These are phyloP conservation scores for Cochlearia excelsa DNA, from an alignment of 345 rosid species.

Conservation along the genomic window DNA sequence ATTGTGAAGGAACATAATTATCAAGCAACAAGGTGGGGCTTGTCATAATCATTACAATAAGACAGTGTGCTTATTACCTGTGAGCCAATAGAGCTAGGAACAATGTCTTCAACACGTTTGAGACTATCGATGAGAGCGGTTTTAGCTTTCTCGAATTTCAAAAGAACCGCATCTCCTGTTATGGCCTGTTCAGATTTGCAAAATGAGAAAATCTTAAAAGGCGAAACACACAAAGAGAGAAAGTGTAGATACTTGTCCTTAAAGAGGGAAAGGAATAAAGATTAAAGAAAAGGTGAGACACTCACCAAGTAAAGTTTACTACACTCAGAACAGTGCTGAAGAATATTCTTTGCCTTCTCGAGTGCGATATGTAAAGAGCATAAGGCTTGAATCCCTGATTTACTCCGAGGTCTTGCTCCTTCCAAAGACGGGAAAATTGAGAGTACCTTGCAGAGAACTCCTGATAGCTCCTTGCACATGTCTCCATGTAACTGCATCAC, in stretches of 20 bases:
- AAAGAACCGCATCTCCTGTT: conserved; percentile 86
- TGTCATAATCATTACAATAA: conserved; percentile 5
- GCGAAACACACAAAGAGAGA: neutral
- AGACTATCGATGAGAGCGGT: conserved; percentile 75
- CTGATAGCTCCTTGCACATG: conserved; percentile 76
- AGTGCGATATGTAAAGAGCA: conserved; percentile 93
- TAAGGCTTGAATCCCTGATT: conserved; percentile 91
- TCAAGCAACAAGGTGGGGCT: neutral
- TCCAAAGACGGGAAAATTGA: conserved; percentile 86
- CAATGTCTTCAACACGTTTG: conserved; percentile 90
- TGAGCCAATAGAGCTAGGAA: conserved; percentile 76
- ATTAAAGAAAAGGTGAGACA: neutral
- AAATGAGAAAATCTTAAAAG: neutral
- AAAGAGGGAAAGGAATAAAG: conserved; percentile 6
- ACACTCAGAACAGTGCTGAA: conserved; percentile 87
- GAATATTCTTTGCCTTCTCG: conserved; percentile 79
- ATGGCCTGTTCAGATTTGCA: conserved; percentile 57
- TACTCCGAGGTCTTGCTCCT: conserved; percentile 97
- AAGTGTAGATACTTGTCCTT: conserved; percentile 4
- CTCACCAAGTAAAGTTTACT: conserved; percentile 90
- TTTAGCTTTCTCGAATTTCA: conserved; percentile 78
- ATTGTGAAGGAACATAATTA: neutral
- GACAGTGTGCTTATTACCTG: conserved; percentile 48
- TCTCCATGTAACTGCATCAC: conserved; percentile 80
- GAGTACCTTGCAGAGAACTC: conserved; percentile 62